phyloP scores from a whole-genome alignment of 768 basidiomycete genomes.

The Mycena crocata region DNA sequence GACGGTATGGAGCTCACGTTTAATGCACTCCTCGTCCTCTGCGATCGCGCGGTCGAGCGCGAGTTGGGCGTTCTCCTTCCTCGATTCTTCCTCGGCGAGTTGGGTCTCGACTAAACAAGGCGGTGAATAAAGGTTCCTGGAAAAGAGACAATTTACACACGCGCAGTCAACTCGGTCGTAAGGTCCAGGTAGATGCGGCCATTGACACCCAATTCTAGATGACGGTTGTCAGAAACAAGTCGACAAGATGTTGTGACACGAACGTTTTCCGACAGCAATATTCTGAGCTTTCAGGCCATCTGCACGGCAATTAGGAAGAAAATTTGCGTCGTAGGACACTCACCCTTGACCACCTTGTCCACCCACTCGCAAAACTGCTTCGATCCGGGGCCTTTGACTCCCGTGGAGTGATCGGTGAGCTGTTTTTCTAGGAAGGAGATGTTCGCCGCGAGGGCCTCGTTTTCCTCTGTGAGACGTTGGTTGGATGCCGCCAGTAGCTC shows the following conservation, averaged over 20 bases:
- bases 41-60: background rate
- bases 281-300: background rate
- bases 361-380: slow-evolving; percentile 5
- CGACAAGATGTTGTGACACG: too few species aligned
- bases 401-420: background rate
- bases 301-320: background rate
- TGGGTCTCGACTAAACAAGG: background rate
- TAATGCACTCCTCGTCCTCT: slow-evolving; percentile 4
- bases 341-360: background rate
- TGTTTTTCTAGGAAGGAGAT: background rate
- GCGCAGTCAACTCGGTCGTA: background rate
- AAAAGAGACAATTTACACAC: background rate
- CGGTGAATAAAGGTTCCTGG: background rate
- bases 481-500: background rate
- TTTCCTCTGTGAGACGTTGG: slow-evolving; percentile 8
- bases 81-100: background rate
- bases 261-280: background rate
- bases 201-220: background rate
- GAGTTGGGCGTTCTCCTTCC: background rate
- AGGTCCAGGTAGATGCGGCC: slow-evolving; percentile 9
- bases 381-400: background rate
- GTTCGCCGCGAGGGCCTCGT: background rate
- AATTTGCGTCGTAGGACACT: background rate
- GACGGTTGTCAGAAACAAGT: background rate
- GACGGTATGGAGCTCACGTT: background rate